Evolutionary conservation across 148 eudicot genomes (phyloP).

Genomic region (Persicaria tinctoria): DNA sequence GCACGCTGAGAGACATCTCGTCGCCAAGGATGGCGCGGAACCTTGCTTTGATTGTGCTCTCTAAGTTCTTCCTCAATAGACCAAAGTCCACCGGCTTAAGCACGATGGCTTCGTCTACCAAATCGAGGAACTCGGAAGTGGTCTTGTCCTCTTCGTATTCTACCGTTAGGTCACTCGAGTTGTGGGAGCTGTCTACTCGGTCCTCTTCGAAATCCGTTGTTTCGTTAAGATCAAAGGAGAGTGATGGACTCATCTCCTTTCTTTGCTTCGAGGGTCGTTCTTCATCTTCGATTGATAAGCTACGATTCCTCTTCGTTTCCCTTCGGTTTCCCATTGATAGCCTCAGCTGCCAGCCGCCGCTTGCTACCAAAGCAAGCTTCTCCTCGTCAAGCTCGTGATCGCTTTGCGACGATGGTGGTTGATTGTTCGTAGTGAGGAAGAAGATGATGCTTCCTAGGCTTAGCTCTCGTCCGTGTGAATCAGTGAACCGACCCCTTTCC

Average conservation of each 20-base stretch:
- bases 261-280: constrained; percentile 44
- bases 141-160: constrained; percentile 63
- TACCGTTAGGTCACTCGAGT: constrained; percentile 74
- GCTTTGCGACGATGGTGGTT: constrained; percentile 11
- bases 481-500: constrained; percentile 72
- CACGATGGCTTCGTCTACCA: constrained; percentile 47
- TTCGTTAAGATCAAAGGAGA: constrained; percentile 66
- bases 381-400: constrained; percentile 41
- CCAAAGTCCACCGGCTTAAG: constrained; percentile 61
- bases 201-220: constrained; percentile 56
- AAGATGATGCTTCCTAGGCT: constrained; percentile 79
- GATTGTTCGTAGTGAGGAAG: constrained; percentile 43
- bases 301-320: constrained; percentile 42
- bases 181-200: constrained; percentile 52
- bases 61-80: constrained; percentile 37
- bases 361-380: constrained; percentile 43
- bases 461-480: constrained; percentile 89
- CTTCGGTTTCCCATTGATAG: constrained; percentile 39
- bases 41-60: constrained; percentile 35
- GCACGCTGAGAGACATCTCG: constrained; percentile 35
- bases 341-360: constrained; percentile 69
- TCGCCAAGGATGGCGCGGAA: constrained; percentile 40
- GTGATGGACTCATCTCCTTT: constrained; percentile 38
- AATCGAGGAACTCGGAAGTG: constrained; percentile 39
- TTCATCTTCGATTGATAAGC: constrained; percentile 40